Conservation (phyloP, 306 rosid species). For the Astragalus glycyphyllos region DNA sequence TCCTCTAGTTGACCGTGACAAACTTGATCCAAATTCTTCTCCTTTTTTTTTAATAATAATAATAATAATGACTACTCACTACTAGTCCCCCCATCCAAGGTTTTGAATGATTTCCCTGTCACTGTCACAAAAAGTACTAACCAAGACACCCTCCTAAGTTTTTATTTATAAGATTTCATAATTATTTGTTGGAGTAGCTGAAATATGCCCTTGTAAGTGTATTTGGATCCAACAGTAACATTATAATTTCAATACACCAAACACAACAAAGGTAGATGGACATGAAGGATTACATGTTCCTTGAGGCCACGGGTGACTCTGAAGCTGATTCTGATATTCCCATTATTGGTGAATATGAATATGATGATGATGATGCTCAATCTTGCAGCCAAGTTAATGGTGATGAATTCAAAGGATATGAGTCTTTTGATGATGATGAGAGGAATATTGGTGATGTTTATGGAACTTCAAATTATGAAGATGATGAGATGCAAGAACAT, state of each 20-base stretch:
- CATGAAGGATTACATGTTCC: slow-evolving; percentile 44
- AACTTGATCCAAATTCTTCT: slow-evolving; percentile 32
- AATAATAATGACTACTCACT: neutral
- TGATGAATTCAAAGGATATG: slow-evolving; percentile 39
- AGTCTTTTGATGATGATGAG: slow-evolving; percentile 29
- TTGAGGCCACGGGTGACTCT: slow-evolving; percentile 87
- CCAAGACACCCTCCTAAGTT: slow-evolving; percentile 27
- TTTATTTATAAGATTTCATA: slow-evolving; percentile 13
- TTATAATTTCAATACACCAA: slow-evolving; percentile 1
- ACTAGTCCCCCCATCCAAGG: slow-evolving; percentile 29
- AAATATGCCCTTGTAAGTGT: neutral
- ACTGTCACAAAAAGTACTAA: slow-evolving; percentile 28
- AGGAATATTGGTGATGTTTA: slow-evolving; percentile 18
- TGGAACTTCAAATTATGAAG: slow-evolving; percentile 48
- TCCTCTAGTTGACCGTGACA: neutral
- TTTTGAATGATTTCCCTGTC: slow-evolving; percentile 37
- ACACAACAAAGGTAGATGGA: slow-evolving; percentile 33
- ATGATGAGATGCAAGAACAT: slow-evolving; percentile 42
- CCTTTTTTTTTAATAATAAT: too few relatives aligned
- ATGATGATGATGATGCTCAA: slow-evolving; percentile 71
- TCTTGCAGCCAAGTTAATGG: slow-evolving; percentile 67
- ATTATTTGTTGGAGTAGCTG: slow-evolving; percentile 1
- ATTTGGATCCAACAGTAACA: neutral
- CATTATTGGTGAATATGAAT: slow-evolving; percentile 37
- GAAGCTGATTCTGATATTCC: slow-evolving; percentile 53